Evolutionary conservation across 306 rosid species (phyloP).

Genomic region (Prinsepia uniflora): DNA sequence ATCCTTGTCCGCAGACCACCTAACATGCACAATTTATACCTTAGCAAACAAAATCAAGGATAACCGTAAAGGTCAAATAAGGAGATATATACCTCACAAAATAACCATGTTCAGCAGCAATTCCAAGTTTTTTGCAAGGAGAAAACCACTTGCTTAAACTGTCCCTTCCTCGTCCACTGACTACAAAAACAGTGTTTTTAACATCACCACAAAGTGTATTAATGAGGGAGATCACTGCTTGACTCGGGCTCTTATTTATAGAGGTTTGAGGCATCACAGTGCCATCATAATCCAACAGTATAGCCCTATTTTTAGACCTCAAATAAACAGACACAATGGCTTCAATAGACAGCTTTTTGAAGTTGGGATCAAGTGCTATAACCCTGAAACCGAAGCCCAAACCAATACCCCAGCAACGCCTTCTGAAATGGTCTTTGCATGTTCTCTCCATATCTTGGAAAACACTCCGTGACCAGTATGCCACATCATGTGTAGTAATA

Average conservation of each 20-base stretch:
- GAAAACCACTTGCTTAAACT: constrained; percentile 54
- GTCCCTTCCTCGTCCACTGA: constrained; percentile 55
- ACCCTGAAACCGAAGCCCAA: constrained; percentile 62
- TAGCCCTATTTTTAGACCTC: constrained; percentile 49
- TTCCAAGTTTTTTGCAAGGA: constrained; percentile 49
- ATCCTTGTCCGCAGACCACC: constrained; percentile 53
- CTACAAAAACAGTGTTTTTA: constrained; percentile 50
- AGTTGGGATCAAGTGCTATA: constrained; percentile 58
- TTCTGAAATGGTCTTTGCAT: constrained; percentile 57
- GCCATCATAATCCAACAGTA: constrained; percentile 60
- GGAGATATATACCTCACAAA: constrained; percentile 41
- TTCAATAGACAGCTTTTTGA: constrained; percentile 49
- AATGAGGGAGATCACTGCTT: constrained; percentile 38
- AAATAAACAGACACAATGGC: constrained; percentile 43
- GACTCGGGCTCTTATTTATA: constrained; percentile 47
- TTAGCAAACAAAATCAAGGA: not conserved
- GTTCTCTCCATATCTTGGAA: constrained; percentile 64
- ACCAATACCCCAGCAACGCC: constrained; percentile 67
- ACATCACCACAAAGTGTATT: constrained; percentile 40
- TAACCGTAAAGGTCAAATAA: not conserved
- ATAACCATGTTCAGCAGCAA: constrained; percentile 62
- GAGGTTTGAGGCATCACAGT: constrained; percentile 59
- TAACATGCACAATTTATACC: constrained; percentile 13
- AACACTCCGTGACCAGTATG: constrained; percentile 61
- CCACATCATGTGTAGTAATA: constrained; percentile 63